Evolutionary conservation across 1,139 yeast species (phyloP).

Genomic region (Taiozyma sp.): DNA sequence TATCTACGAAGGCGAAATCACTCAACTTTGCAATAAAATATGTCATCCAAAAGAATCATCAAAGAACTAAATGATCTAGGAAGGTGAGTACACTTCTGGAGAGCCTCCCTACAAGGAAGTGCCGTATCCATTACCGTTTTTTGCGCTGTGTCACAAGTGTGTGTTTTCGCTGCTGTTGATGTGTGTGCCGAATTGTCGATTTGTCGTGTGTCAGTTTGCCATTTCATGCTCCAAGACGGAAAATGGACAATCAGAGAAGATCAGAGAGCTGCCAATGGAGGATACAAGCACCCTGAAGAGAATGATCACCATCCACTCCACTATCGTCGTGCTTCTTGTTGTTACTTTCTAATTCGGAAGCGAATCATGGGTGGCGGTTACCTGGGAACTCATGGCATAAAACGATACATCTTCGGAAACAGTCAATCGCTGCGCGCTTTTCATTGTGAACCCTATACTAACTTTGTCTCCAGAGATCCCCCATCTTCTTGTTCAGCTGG

Average conservation of each 20-base stretch:
- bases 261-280: background rate
- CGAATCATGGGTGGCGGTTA: background rate
- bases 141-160: background rate
- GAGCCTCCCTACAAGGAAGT: background rate
- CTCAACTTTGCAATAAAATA: background rate
- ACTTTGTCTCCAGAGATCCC: conserved; percentile 68
- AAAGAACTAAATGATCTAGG: conserved; percentile 94
- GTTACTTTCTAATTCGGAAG: background rate
- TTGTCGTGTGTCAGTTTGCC: background rate
- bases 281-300: background rate
- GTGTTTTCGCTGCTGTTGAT: background rate
- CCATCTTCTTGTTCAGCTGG: conserved; percentile 99
- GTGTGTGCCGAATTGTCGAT: background rate
- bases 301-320: background rate
- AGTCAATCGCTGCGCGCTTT: background rate
- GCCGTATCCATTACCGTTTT: background rate
- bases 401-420: background rate
- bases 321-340: background rate
- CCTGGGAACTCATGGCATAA: background rate
- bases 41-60: conserved; percentile 70
- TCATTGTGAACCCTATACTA: conserved; percentile 24
- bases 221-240: background rate
- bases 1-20: background rate
- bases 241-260: background rate
- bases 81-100: conserved; percentile 51